Conservation (phyloP, 139 green algal species). For the Haematococcus lacustris region DNA sequence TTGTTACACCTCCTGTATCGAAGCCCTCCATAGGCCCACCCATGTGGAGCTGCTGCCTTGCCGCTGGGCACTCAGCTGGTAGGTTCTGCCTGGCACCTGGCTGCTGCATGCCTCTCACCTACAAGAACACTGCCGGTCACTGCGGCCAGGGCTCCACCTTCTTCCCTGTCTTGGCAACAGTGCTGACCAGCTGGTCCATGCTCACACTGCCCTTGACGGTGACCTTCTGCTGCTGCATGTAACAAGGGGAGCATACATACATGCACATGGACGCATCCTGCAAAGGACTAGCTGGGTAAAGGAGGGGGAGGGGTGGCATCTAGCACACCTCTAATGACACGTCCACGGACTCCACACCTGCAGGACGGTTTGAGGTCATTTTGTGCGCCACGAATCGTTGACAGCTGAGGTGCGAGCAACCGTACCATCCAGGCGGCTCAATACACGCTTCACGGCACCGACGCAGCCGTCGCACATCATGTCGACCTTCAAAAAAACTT, state of each 20-base stretch:
- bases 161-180: slow-evolving; percentile 57
- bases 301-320: too few relatives aligned
- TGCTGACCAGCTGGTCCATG: slow-evolving; percentile 51
- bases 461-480: slow-evolving; percentile 61
- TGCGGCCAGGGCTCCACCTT: slow-evolving; percentile 23
- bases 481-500: slow-evolving; percentile 54
- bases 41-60: too few relatives aligned
- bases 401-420: neutral
- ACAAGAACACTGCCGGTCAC: too few relatives aligned
- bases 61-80: too few relatives aligned
- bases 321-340: slow-evolving; percentile 48
- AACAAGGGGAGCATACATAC: too few relatives aligned
- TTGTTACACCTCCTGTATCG: too few relatives aligned
- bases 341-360: slow-evolving; percentile 59
- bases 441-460: slow-evolving; percentile 44
- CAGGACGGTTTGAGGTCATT: neutral
- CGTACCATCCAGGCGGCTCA: slow-evolving; percentile 51
- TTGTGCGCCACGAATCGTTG: neutral
- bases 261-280: too few relatives aligned
- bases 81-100: too few relatives aligned
- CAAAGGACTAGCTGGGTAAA: too few relatives aligned
- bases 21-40: too few relatives aligned
- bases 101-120: too few relatives aligned
- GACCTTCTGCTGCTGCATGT: slow-evolving; percentile 61
- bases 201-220: slow-evolving; percentile 54